Conservation (phyloP, 2,329 filamentous ascomycete genomes). For the Xylaria sp. region DNA sequence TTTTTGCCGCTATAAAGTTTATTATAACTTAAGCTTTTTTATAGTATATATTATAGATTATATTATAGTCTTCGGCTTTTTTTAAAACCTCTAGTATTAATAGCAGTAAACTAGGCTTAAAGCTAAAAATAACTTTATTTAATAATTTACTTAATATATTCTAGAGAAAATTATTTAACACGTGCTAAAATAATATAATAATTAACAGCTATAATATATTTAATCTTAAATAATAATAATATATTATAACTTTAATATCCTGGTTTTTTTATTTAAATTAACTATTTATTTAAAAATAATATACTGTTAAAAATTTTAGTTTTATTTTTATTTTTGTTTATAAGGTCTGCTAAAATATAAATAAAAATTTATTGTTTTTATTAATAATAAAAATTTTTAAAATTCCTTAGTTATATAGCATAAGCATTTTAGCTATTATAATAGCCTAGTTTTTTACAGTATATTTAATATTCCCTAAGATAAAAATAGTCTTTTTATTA, state of each 20-base stretch:
- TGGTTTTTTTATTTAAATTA: background rate
- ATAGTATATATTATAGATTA: background rate
- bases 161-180: background rate
- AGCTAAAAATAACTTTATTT: background rate
- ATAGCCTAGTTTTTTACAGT: background rate
- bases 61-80: background rate
- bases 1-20: background rate
- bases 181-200: background rate
- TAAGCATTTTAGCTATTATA: background rate
- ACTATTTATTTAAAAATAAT: background rate
- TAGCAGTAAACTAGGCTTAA: background rate
- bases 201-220: background rate
- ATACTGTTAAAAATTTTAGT: background rate
- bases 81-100: background rate
- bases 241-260: background rate
- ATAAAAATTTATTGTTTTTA: background rate
- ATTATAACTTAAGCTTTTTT: background rate
- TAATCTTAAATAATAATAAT: background rate
- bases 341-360: no score
- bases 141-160: background rate
- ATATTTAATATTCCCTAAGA: background rate
- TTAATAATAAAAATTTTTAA: background rate
- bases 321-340: no score
- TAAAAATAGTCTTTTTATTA: background rate
- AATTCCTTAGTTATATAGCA: background rate